Evolutionary conservation across 495 filamentous ascomycete species (phyloP).

Genomic region (Tuber melanosporum): DNA sequence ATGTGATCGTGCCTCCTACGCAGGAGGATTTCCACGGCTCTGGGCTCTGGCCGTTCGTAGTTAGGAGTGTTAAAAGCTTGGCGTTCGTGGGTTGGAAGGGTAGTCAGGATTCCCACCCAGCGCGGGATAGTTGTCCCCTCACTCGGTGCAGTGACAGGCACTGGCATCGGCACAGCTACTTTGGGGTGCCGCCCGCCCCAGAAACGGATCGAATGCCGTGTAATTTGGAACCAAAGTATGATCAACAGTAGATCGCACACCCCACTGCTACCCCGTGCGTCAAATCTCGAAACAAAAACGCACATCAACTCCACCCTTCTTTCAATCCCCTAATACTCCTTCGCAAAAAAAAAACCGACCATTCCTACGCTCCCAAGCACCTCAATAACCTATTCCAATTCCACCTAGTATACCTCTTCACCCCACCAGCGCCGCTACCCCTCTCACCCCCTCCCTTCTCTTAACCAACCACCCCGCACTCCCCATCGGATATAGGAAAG

Average conservation of each 20-base stretch:
- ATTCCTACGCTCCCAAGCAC: conserved; percentile 8
- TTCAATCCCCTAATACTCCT: not conserved
- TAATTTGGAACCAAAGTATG: not conserved
- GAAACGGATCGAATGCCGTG: not conserved
- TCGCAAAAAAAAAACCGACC: not conserved
- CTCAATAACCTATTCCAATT: conserved; percentile 28
- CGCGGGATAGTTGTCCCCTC: not conserved
- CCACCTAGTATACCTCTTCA: conserved; percentile 12
- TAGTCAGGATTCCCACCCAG: no score
- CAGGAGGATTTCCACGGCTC: not conserved
- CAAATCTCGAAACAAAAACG: not conserved
- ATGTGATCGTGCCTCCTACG: not conserved
- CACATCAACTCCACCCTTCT: not conserved
- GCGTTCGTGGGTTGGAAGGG: not conserved
- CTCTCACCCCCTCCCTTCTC: not conserved
- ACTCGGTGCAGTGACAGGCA: not conserved
- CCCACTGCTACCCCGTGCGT: not conserved
- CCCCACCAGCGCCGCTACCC: not conserved
- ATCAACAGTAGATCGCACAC: not conserved
- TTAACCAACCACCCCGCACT: conserved; percentile 9
- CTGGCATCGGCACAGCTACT: not conserved
- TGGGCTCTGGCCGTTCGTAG: no score
- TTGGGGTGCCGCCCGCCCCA: not conserved
- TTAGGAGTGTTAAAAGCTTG: no score
- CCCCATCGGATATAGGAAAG: conserved; percentile 13